phyloP scores from a whole-genome alignment of 108 stramenopile species.

The Skeletonema tropicum region DNA sequence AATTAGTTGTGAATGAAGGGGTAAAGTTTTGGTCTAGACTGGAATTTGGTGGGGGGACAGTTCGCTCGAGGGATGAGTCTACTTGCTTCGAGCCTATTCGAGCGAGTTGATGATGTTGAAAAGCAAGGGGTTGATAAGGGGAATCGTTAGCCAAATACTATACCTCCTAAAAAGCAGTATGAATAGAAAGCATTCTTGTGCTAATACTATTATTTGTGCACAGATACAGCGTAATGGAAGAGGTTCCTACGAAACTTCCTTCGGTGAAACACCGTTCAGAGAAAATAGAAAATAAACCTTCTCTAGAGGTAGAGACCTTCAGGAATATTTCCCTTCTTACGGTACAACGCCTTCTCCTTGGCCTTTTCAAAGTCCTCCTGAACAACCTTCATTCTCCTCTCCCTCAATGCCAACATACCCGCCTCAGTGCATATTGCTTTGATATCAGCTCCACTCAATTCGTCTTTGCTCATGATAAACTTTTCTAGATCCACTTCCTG shows the following conservation, averaged over 20 bases:
- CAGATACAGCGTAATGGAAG: too few species aligned
- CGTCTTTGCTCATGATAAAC: slow-evolving; percentile 92
- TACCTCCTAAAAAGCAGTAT: background rate
- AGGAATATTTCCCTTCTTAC: slow-evolving; percentile 99
- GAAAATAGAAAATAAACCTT: background rate
- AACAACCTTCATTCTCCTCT: slow-evolving; percentile 98
- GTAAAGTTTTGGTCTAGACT: too few species aligned
- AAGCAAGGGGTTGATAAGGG: too few species aligned
- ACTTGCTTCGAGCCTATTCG: too few species aligned
- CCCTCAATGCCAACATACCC: slow-evolving; percentile 94
- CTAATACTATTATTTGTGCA: background rate
- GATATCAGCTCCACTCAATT: slow-evolving; percentile 96
- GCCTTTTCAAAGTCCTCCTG: slow-evolving; percentile 98
- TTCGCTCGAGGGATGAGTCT: too few species aligned
- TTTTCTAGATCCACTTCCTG: slow-evolving; percentile 92
- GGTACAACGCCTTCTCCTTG: slow-evolving; percentile 98
- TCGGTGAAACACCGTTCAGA: background rate
- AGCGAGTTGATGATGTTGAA: too few species aligned
- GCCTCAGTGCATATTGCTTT: slow-evolving; percentile 98
- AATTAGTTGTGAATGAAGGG: too few species aligned
- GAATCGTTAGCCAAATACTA: too few species aligned
- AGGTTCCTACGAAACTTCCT: background rate
- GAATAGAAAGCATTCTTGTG: background rate
- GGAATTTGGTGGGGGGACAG: too few species aligned
- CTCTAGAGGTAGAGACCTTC: slow-evolving; percentile 92